Evolutionary conservation across 768 basidiomycete species (phyloP), one percentile per base, ranked within the genome.

Genomic region (Mycena maculata): DNA sequence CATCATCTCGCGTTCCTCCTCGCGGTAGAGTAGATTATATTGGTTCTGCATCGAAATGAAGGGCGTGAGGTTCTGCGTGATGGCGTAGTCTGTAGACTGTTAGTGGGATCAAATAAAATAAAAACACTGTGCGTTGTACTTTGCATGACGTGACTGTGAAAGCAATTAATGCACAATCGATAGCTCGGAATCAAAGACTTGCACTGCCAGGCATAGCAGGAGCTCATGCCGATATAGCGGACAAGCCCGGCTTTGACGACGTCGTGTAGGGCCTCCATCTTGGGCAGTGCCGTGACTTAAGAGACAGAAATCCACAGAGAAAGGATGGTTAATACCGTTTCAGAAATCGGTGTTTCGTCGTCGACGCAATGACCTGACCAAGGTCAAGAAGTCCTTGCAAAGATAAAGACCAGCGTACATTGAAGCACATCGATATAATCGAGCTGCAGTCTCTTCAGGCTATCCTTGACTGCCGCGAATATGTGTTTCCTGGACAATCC

Each of bases 341-440:
- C 88, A 28, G 83, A 84, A 33, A 89, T 87, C 1, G 88, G 87
- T 0, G 89, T 89, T 3, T 87, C 79, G 18, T 78, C 63, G 68
- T 88, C 88, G 65, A 88, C 88, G 6, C 87, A 81, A 73, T 87
- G 85, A 70, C 85, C 85, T 85, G 39, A 31, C 13, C 23, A 47
- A 47, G 20, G 45, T 47, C 10, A 15, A 23, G 45, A 11, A 10
- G 45, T 22, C 13, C 12, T 22, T 2, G 12, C 4, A 22, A 20
- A 45, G n/a, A n/a, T n/a, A n/a, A n/a, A 22, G 27, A 6, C 10
- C 2, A 2, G 71, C 82, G 60, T 70, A 84, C 90, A 90, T 80
- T 93, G 92, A 6, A 92, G 77, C 1, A 93, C 76, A 71, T 93
- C 93, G 72, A 94, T 83, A 65, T 93, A 92, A 55, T 93, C 92